A percentile compares a stretch with the other conserved stretches of the same genome.
Evolutionary conservation across 2,329 filamentous ascomycete genomes (phyloP).

Genomic region (Diplocarpon mali): DNA sequence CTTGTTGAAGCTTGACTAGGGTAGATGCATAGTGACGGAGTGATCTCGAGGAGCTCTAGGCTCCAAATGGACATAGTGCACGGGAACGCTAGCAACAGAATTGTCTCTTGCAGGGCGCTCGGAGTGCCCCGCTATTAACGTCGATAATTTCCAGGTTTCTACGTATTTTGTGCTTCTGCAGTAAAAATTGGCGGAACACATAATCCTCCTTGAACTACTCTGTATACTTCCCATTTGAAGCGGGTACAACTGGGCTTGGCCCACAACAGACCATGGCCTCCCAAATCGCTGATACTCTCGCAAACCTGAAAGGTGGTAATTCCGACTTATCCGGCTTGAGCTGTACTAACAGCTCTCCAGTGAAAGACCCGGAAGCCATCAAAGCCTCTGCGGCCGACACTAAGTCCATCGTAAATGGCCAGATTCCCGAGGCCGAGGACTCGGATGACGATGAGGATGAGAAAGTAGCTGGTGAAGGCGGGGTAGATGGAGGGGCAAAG

Average conservation of each 20-base stretch:
- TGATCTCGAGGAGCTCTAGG: neutral
- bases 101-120: too few species aligned
- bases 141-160: neutral
- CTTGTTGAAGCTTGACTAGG: neutral
- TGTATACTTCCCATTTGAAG: neutral
- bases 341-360: conserved; percentile 11
- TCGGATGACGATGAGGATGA: conserved; percentile 44
- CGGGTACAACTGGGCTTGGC: conserved; percentile 1
- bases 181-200: too few species aligned
- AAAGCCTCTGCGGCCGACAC: conserved; percentile 21
- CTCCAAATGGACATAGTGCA: neutral
- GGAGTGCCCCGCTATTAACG: neutral
- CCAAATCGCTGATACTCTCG: conserved; percentile 65
- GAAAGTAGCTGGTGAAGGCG: conserved; percentile 29
- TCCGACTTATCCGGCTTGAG: conserved; percentile 29
- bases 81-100: neutral
- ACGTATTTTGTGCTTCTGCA: too few species aligned
- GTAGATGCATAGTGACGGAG: conserved; percentile 3
- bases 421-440: conserved; percentile 30
- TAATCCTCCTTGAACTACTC: too few species aligned
- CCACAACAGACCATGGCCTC: conserved; percentile 21
- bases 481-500: conserved; percentile 29
- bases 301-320: conserved; percentile 88
- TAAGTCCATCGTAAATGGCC: conserved; percentile 18
- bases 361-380: conserved; percentile 25